These are phyloP conservation scores for Mucor sp. DNA, from an alignment of 371 early-diverging fungal genomes.

Conservation along the genomic window DNA sequence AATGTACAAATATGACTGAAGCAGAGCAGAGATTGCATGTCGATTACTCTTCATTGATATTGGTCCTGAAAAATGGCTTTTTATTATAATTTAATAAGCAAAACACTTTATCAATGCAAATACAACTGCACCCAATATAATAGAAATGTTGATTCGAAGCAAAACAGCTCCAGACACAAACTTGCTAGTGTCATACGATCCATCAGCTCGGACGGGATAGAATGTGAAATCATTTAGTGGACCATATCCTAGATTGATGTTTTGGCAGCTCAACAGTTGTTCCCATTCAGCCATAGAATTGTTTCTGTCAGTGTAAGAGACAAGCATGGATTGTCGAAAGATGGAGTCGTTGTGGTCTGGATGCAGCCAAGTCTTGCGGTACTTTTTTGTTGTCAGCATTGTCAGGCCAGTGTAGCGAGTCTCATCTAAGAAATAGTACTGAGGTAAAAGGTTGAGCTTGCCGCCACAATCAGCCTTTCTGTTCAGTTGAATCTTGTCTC, in stretches of 20 bases:
- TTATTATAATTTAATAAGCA: too few species aligned
- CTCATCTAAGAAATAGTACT: background rate
- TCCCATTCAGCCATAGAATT: background rate
- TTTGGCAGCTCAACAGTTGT: background rate
- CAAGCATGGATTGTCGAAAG: background rate
- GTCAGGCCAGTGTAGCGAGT: background rate
- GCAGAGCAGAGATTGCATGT: too few species aligned
- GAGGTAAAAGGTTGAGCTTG: background rate
- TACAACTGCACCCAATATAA: background rate
- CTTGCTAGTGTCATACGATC: background rate
- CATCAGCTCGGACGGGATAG: background rate
- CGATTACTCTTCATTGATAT: too few species aligned
- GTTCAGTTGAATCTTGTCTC: background rate
- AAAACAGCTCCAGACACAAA: background rate
- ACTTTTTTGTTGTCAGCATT: background rate
- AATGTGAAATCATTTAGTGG: background rate
- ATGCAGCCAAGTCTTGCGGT: background rate
- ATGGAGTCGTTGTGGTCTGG: background rate
- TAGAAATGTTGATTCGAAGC: background rate
- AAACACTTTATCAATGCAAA: background rate
- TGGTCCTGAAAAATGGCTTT: too few species aligned
- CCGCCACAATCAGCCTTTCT: background rate
- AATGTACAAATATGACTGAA: too few species aligned
- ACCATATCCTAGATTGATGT: background rate
- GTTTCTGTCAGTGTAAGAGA: background rate